Percentiles rank a stretch among this genome's conserved stretches.
Conservation (phyloP, 2,329 filamentous ascomycete species). For the Aspergillus aculeatus region DNA sequence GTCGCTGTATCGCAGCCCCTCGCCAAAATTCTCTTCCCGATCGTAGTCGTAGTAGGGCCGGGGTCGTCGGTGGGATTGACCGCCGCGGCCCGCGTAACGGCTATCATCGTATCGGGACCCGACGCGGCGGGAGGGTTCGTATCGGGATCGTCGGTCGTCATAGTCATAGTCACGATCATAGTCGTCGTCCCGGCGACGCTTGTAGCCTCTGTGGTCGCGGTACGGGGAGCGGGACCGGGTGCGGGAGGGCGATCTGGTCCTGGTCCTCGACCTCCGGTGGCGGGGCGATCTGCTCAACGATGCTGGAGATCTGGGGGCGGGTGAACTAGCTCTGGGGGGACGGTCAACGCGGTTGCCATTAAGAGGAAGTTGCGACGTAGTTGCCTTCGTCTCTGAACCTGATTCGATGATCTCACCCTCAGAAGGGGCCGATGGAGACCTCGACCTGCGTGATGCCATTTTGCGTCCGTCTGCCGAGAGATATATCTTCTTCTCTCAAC, state of each 20-base stretch:
- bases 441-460: slow-evolving; percentile 51
- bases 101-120: slow-evolving; percentile 40
- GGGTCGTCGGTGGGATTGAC: slow-evolving; percentile 39
- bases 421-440: slow-evolving; percentile 66
- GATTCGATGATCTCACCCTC: slow-evolving; percentile 84
- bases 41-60: slow-evolving; percentile 53
- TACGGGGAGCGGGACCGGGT: slow-evolving; percentile 45
- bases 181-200: slow-evolving; percentile 43
- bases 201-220: slow-evolving; percentile 40
- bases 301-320: slow-evolving; percentile 49
- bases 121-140: slow-evolving; percentile 34
- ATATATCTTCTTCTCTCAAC: slow-evolving; percentile 2
- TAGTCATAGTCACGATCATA: slow-evolving; percentile 27
- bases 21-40: slow-evolving; percentile 43
- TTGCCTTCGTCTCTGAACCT: slow-evolving; percentile 76
- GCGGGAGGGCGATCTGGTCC: slow-evolving; percentile 31
- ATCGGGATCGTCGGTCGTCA: slow-evolving; percentile 31
- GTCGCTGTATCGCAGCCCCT: slow-evolving; percentile 50
- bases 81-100: slow-evolving; percentile 36
- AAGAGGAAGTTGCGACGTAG: slow-evolving; percentile 71
- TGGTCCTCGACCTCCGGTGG: slow-evolving; percentile 55
- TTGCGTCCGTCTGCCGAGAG: slow-evolving; percentile 18
- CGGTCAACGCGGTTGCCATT: slow-evolving; percentile 87
- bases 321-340: slow-evolving; percentile 72
- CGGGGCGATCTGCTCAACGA: slow-evolving; percentile 57